Percentiles rank a stretch among this genome's conserved stretches.
Evolutionary conservation across 1,139 yeast genomes (phyloP).

Genomic region (Blastobotrys buckinghamii): DNA sequence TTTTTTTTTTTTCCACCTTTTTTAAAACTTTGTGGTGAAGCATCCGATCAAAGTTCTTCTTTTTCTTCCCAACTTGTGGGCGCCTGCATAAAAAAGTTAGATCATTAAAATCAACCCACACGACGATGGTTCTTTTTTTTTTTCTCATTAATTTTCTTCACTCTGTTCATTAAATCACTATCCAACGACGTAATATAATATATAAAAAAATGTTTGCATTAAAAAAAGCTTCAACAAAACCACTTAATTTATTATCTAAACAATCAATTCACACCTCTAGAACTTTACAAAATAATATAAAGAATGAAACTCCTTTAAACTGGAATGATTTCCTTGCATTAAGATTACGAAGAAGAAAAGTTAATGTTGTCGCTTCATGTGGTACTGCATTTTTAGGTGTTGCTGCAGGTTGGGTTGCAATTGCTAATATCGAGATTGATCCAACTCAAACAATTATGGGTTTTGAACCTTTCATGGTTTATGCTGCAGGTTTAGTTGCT

Average conservation of each 20-base stretch:
- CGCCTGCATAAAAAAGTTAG: too few relatives aligned
- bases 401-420: slow-evolving; percentile 63
- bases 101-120: too few relatives aligned
- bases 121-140: too few relatives aligned
- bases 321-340: slow-evolving; percentile 80
- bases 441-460: slow-evolving; percentile 80
- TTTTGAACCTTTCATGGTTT: slow-evolving; percentile 76
- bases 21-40: too few relatives aligned
- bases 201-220: background rate
- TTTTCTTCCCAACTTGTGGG: too few relatives aligned
- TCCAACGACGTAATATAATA: too few relatives aligned
- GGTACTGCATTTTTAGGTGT: slow-evolving; percentile 66
- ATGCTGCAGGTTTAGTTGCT: slow-evolving; percentile 46
- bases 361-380: slow-evolving; percentile 62
- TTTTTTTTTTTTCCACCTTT: too few relatives aligned
- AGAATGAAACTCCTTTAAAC: slow-evolving; percentile 29
- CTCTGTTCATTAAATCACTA: too few relatives aligned
- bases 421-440: slow-evolving; percentile 77
- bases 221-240: background rate
- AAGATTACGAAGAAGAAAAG: slow-evolving; percentile 66
- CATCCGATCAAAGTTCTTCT: too few relatives aligned
- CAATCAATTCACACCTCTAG: slow-evolving; percentile 1
- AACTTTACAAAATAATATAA: background rate
- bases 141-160: too few relatives aligned
- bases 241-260: background rate